These are phyloP conservation scores for Pseudoneurospora amorphoporcata DNA, from an alignment of 495 filamentous ascomycete species.

Conservation along the genomic window DNA sequence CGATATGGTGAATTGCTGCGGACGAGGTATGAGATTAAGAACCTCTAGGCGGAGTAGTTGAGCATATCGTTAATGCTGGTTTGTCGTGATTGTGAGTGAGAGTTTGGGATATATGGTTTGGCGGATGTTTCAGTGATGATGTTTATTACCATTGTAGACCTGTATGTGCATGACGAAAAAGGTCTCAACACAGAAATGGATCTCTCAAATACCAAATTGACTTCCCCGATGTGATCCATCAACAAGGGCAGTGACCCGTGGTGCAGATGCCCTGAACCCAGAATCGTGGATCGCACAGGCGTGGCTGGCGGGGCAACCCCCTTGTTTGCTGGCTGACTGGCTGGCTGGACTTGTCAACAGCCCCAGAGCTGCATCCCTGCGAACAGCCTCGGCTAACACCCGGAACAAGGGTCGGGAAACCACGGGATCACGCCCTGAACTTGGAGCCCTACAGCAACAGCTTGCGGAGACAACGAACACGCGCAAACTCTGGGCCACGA, in stretches of 20 bases:
- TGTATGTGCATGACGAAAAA: neutral
- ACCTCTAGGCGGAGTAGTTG: constrained; percentile 16
- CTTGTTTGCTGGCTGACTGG: neutral
- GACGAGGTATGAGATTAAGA: constrained; percentile 32
- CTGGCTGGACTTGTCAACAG: neutral
- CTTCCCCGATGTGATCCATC: neutral
- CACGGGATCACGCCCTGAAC: neutral
- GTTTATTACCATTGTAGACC: neutral
- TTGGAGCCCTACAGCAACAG: neutral
- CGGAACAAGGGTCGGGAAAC: constrained; percentile 2
- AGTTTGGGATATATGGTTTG: neutral
- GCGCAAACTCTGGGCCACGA: neutral
- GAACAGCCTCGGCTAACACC: constrained; percentile 1
- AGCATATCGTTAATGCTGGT: neutral
- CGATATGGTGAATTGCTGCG: constrained; percentile 42
- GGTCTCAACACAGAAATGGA: neutral
- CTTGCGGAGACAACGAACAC: neutral
- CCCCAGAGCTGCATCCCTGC: neutral
- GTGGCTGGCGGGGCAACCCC: neutral
- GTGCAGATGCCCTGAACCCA: neutral
- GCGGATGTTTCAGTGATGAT: neutral
- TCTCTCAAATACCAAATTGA: neutral
- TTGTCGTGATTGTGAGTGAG: neutral
- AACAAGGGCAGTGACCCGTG: neutral
- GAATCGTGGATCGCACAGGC: neutral